phyloP scores from a whole-genome alignment of 169 alveolate species.

The Neospora caninum region DNA sequence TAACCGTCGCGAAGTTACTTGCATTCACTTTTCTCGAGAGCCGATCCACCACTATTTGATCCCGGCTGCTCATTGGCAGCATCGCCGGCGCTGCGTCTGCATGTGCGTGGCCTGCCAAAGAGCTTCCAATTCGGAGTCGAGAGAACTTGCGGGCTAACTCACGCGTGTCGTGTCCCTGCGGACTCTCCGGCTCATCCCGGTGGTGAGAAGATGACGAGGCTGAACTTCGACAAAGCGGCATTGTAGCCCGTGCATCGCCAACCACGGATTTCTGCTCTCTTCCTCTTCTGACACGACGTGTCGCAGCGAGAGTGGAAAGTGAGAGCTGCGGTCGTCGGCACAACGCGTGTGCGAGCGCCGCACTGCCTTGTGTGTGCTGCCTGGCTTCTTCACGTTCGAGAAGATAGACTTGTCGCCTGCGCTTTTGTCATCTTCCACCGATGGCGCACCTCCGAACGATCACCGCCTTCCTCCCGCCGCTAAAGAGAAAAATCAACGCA shows the following conservation, averaged over 20 bases:
- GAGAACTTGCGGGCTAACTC: not conserved
- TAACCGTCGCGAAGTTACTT: constrained; percentile 56
- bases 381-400: too few relatives aligned
- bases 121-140: not conserved
- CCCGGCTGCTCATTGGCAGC: constrained; percentile 46
- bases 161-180: not conserved
- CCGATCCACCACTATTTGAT: constrained; percentile 47
- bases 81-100: constrained; percentile 21
- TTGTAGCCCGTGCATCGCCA: not conserved
- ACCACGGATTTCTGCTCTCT: not conserved
- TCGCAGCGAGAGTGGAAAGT: too few relatives aligned
- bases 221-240: not conserved
- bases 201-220: not conserved
- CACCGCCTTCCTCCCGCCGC: too few relatives aligned
- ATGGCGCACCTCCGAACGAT: too few relatives aligned
- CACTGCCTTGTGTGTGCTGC: too few relatives aligned
- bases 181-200: not conserved
- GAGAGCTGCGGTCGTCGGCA: too few relatives aligned
- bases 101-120: not conserved
- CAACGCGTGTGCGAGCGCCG: too few relatives aligned
- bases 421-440: too few relatives aligned
- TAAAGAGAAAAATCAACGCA: too few relatives aligned
- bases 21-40: constrained; percentile 47
- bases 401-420: too few relatives aligned
- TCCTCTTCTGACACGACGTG: too few relatives aligned